Evolutionary conservation across 108 stramenopile genomes (phyloP).

Genomic region (Parmales sp.): DNA sequence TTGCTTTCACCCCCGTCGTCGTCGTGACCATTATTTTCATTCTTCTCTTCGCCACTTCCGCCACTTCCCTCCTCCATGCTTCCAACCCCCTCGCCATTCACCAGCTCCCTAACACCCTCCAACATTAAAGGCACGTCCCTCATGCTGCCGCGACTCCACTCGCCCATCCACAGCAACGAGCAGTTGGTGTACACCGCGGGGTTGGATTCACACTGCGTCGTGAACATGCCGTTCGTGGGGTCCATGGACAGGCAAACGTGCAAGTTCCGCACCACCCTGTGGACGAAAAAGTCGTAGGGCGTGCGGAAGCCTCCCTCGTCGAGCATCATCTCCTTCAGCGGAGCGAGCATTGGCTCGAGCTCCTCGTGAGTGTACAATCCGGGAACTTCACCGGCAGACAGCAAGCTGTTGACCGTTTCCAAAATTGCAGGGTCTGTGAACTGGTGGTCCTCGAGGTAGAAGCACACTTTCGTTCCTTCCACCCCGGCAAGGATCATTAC

Average conservation of each 20-base stretch:
- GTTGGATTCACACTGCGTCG: constrained; percentile 35
- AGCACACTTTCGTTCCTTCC: constrained; percentile 24
- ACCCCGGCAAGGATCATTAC: constrained; percentile 37
- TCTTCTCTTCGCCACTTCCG: background rate
- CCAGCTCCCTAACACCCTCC: constrained; percentile 27
- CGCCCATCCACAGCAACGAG: constrained; percentile 40
- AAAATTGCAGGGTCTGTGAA: constrained; percentile 29
- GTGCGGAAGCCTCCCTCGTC: constrained; percentile 31
- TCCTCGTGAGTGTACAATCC: constrained; percentile 48
- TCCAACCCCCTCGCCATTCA: background rate
- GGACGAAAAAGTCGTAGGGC: constrained; percentile 42
- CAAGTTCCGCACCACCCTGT: constrained; percentile 25
- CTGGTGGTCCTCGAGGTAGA: constrained; percentile 47
- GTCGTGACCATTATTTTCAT: background rate
- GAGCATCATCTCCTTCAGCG: constrained; percentile 34
- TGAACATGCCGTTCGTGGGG: constrained; percentile 24
- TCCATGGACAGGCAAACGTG: constrained; percentile 45
- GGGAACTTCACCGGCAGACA: constrained; percentile 43
- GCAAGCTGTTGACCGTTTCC: constrained; percentile 43
- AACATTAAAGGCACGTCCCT: constrained; percentile 26
- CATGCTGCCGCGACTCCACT: constrained; percentile 26
- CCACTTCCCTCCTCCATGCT: background rate
- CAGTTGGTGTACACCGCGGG: constrained; percentile 45
- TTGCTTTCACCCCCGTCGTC: background rate
- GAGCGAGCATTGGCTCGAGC: constrained; percentile 32